Evolutionary conservation across 1,284 basidiomycete genomes (phyloP), one percentile per base, ranked within the genome.

Genomic region (Naganishia sp.): DNA sequence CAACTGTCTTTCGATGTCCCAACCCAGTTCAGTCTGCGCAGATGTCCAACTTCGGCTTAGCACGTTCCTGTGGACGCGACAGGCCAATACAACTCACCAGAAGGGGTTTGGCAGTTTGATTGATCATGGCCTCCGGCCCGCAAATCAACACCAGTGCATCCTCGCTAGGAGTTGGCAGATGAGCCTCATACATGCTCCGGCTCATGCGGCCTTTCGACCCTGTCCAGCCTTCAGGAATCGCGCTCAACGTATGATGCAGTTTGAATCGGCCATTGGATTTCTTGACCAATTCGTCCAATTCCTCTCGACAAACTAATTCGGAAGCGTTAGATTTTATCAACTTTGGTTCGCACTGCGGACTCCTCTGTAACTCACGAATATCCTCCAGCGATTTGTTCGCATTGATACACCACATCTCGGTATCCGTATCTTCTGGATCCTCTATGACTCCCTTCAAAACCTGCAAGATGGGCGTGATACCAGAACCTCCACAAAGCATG

Each of bases 391-490:
- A 81, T 39, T 81, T 79, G 74, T 88, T 87, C 35, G 82, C 80
- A 69, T 84, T 81, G 35, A 88, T 70, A 41, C 87, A 67, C 82
- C 82, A 86, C 15, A 85, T 75, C n/a, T 80, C 79, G 2, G 83
- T 82, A 45, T 76, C 73, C 0, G 65, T 69, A 62, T 83, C 81
- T 21, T 71, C 67, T 0, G 65, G 31, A 69, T 86, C 84, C 25
- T 77, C 75, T 55, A 86, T 75, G 45, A 87, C 78, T 46, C 81
- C 81, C 0, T 84, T 81, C 1, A 86, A 76, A 17, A 86, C 81
- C 71, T 85, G 84, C 0, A 85, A 72, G 50, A 86, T 86, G 0
- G 87, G 86, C 0, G 86, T 86, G 66, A 88, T 84, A 82, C 83
- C 83, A 50, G 82, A 85, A 11, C 87, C 87, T 10, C 82, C 87